These are phyloP conservation scores for Stephania cephalantha DNA, from an alignment of 164 flowering plant species.

Conservation along the genomic window DNA sequence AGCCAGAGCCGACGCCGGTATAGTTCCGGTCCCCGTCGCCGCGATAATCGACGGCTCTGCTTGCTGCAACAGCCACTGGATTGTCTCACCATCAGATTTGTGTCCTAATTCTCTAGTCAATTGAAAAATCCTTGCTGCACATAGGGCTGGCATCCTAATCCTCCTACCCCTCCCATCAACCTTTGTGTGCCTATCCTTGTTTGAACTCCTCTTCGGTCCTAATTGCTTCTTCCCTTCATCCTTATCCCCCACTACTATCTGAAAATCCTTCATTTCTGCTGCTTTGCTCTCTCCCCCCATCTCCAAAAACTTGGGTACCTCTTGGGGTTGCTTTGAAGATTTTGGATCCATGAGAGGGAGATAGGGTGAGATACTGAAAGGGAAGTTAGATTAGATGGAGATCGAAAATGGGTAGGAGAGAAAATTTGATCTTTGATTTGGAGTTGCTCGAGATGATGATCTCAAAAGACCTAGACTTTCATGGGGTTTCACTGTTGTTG, in stretches of 20 bases:
- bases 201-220: slow-evolving; percentile 75
- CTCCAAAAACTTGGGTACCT: slow-evolving; percentile 36
- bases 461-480: slow-evolving; percentile 35
- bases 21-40: slow-evolving; percentile 75
- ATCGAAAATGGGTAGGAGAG: not conserved
- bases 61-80: slow-evolving; percentile 84
- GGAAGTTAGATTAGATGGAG: slow-evolving; percentile 12
- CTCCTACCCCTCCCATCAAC: slow-evolving; percentile 86
- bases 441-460: slow-evolving; percentile 38
- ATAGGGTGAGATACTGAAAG: too few species aligned
- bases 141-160: slow-evolving; percentile 87
- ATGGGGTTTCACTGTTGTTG: slow-evolving; percentile 47
- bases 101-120: slow-evolving; percentile 79
- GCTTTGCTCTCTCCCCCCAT: slow-evolving; percentile 37
- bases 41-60: slow-evolving; percentile 85
- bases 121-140: slow-evolving; percentile 85
- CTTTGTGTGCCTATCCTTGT: slow-evolving; percentile 81
- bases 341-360: slow-evolving; percentile 52
- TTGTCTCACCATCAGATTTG: slow-evolving; percentile 84
- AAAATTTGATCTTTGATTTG: slow-evolving; percentile 22
- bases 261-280: slow-evolving; percentile 50
- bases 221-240: slow-evolving; percentile 52
- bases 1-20: slow-evolving; percentile 72
- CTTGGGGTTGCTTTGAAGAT: slow-evolving; percentile 36
- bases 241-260: slow-evolving; percentile 53